Evolutionary conservation across 257 asterid species (phyloP), one percentile per base, ranked within the genome.

Genomic region (Lycium barbarum): DNA sequence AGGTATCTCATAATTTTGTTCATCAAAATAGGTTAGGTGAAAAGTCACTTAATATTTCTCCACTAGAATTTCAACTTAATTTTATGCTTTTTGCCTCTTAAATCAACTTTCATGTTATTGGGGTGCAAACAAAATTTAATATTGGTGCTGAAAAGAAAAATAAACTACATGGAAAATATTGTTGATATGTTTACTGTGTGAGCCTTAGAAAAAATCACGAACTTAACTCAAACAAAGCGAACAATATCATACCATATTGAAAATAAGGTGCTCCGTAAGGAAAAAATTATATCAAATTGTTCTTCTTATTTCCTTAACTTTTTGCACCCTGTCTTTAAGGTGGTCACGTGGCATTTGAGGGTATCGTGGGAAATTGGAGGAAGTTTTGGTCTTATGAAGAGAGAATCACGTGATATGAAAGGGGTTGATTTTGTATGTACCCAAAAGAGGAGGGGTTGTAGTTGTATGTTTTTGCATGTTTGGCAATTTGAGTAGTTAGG

Each of bases 341-440:
- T 53, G 22, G 49, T 78, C 65, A 76, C 65, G 47, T 51, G 82
- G 15, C 58, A 76, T 1, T 51, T 53, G 65, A 51, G 65, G 82
- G 49, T 53, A 6, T 78, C 2, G 33, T 78, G 82, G 62, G 82
- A 26, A 78, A 26, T 13, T 26, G 14, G 12, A 33, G 18, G 49
- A 51, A 76, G 26, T 51, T 51, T 26, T 0, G 5, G 33, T 26
- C 33, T 26, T 26, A 26, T 26, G 33, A 14, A 76, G 63, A 51
- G 47, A 78, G 14, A 51, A 7, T 78, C 82, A 78, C 65, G 82
- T 78, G 82, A 59, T 9, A 7, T n/a, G 10, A 4, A 17, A 1
- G 15, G 17, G 18, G 18, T 54, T 54, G 59, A 12, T 54, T 11
- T 54, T 11, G 59, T 0, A 54, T 7, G 54, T 26, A 26, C 1